Percentiles rank a stretch among this genome's conserved stretches.
These are phyloP conservation scores for Ceratocystiopsis minuta DNA, from an alignment of 2,329 filamentous ascomycete species.

Conservation along the genomic window DNA sequence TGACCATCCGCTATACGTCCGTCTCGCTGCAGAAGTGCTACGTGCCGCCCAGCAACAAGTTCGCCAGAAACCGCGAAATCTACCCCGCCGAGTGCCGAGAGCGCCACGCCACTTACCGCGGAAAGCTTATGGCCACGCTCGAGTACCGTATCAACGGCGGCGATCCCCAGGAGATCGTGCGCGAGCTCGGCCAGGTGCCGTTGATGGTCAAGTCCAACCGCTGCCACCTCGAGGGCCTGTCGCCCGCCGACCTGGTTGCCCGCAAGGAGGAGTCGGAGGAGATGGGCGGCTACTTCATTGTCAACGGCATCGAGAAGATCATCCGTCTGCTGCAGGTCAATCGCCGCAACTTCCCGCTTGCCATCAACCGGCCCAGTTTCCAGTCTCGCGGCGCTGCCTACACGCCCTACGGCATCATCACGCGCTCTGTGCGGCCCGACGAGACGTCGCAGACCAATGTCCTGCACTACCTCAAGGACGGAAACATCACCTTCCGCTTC, in stretches of 20 bases:
- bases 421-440: slow-evolving; percentile 86
- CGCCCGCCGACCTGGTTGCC: slow-evolving; percentile 64
- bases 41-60: slow-evolving; percentile 68
- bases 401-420: slow-evolving; percentile 76
- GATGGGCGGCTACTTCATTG: slow-evolving; percentile 87
- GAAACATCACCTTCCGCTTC: slow-evolving; percentile 92
- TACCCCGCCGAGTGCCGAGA: slow-evolving; percentile 88
- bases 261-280: slow-evolving; percentile 93
- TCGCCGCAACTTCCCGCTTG: slow-evolving; percentile 85
- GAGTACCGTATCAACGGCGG: slow-evolving; percentile 79
- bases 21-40: slow-evolving; percentile 68
- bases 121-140: slow-evolving; percentile 64
- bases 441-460: slow-evolving; percentile 97
- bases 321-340: slow-evolving; percentile 84
- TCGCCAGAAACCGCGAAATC: slow-evolving; percentile 67
- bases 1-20: slow-evolving; percentile 63
- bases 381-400: slow-evolving; percentile 72
- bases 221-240: slow-evolving; percentile 77
- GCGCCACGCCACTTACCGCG: slow-evolving; percentile 78
- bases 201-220: slow-evolving; percentile 89
- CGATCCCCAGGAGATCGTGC: slow-evolving; percentile 62
- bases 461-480: slow-evolving; percentile 85
- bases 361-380: slow-evolving; percentile 82
- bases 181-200: slow-evolving; percentile 76
- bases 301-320: slow-evolving; percentile 95